A percentile compares a stretch with the other conserved stretches of the same genome.
Conservation (phyloP, 495 filamentous ascomycete species). For the Hyaloscypha bicolor region DNA sequence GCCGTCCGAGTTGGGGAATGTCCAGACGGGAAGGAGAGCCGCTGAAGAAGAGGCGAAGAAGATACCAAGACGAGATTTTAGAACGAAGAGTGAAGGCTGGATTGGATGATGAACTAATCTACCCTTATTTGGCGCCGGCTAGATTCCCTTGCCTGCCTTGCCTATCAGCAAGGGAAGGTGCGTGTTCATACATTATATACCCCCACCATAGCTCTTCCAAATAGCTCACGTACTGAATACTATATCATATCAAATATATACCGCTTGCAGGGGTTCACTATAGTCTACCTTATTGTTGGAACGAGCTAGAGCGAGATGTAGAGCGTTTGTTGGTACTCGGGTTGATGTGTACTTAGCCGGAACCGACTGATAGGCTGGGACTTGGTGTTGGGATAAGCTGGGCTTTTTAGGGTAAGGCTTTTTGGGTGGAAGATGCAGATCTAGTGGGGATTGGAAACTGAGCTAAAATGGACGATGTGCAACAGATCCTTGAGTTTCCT, state of each 20-base stretch:
- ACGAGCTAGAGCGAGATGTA: neutral
- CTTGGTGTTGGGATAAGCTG: neutral
- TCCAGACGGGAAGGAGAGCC: neutral
- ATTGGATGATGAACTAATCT: neutral
- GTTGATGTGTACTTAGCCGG: neutral
- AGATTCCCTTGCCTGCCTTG: too few relatives aligned
- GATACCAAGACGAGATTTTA: neutral
- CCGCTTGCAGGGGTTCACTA: neutral
- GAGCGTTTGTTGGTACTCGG: slow-evolving; percentile 4
- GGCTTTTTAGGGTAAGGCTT: neutral
- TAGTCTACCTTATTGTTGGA: neutral
- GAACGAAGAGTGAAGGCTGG: neutral
- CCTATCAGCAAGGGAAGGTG: too few relatives aligned
- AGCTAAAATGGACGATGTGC: slow-evolving; percentile 14
- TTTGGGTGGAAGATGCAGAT: neutral
- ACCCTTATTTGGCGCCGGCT: neutral
- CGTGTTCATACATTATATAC: slow-evolving; percentile 1
- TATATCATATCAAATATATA: neutral
- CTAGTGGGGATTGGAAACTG: slow-evolving; percentile 1
- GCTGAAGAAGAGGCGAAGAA: neutral
- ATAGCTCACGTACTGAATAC: neutral
- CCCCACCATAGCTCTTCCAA: neutral
- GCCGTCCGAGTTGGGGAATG: neutral
- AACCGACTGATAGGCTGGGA: neutral
- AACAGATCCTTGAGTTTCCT: neutral